Conservation (phyloP, 2,329 filamentous ascomycete genomes). For the Tolypocladium endophyticum region DNA sequence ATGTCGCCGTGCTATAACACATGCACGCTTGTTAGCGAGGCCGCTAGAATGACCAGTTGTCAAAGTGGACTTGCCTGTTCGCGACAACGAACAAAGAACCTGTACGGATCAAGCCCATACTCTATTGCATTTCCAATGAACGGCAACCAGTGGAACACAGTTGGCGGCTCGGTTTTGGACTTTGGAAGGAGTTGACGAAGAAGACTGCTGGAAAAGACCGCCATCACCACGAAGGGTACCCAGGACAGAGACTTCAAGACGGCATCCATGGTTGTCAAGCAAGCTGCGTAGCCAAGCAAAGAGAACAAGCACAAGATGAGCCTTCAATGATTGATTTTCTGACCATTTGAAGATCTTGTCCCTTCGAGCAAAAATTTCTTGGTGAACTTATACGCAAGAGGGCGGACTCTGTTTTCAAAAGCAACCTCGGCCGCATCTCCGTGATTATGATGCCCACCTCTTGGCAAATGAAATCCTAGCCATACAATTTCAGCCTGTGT, state of each 20-base stretch:
- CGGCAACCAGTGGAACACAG: slow-evolving; percentile 75
- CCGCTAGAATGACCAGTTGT: background rate
- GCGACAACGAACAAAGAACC: slow-evolving; percentile 69
- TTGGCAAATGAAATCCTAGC: background rate
- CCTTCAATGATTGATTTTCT: background rate
- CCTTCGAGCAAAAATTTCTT: background rate
- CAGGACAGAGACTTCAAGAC: background rate
- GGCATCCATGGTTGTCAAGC: background rate
- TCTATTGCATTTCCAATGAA: slow-evolving; percentile 82
- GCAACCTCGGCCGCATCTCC: background rate
- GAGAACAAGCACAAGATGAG: too few relatives aligned
- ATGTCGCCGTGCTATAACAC: slow-evolving; percentile 67
- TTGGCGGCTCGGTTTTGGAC: slow-evolving; percentile 69
- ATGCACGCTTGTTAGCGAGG: slow-evolving; percentile 20
- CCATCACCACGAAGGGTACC: slow-evolving; percentile 33
- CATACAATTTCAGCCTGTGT: background rate
- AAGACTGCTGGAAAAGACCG: slow-evolving; percentile 60
- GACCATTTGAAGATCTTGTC: background rate
- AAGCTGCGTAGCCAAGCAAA: too few relatives aligned
- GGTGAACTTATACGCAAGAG: background rate
- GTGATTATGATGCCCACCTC: too few relatives aligned
- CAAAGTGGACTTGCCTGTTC: slow-evolving; percentile 50
- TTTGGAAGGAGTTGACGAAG: slow-evolving; percentile 68
- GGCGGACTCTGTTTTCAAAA: background rate
- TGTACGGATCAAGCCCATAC: slow-evolving; percentile 90